phyloP scores from a whole-genome alignment of 1,284 basidiomycete species.

The Bjerkandera adusta region DNA sequence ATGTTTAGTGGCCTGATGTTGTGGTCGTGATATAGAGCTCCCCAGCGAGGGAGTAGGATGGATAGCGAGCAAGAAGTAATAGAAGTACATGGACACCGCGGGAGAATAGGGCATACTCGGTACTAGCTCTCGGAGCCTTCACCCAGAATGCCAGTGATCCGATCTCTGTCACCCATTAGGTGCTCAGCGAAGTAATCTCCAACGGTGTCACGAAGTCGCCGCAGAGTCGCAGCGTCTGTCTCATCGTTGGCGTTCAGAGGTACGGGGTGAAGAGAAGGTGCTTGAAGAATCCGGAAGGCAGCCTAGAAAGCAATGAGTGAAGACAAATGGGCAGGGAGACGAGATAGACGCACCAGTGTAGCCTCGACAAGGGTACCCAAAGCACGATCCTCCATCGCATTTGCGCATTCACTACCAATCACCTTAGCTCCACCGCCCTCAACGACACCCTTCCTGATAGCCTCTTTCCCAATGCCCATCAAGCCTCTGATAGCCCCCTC shows the following conservation, averaged over 20 bases:
- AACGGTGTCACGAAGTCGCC: slow-evolving; percentile 49
- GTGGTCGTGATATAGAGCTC: not conserved
- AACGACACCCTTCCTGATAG: slow-evolving; percentile 75
- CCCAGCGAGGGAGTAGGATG: not conserved
- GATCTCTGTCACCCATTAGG: slow-evolving; percentile 53
- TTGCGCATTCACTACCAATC: slow-evolving; percentile 60
- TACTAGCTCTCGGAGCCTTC: not conserved
- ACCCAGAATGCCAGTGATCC: slow-evolving; percentile 53
- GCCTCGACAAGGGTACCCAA: slow-evolving; percentile 48
- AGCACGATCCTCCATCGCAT: slow-evolving; percentile 27
- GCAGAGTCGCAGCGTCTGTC: slow-evolving; percentile 44
- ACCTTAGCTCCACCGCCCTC: slow-evolving; percentile 74
- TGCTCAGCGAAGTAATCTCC: slow-evolving; percentile 62
- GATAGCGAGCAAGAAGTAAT: no score
- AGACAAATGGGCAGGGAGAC: no score
- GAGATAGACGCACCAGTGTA: slow-evolving; percentile 46
- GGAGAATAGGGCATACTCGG: no score
- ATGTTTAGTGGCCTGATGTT: not conserved
- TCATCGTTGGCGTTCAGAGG: slow-evolving; percentile 47
- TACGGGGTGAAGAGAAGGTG: slow-evolving; percentile 53
- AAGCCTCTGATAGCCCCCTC: slow-evolving; percentile 87
- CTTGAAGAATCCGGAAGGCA: slow-evolving; percentile 56
- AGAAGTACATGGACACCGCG: no score
- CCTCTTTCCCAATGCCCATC: slow-evolving; percentile 80
- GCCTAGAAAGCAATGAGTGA: slow-evolving; percentile 31